Evolutionary conservation across 2,329 filamentous ascomycete genomes (phyloP), one percentile per base, ranked within the genome.

Genomic region (Eurotiales sp.): DNA sequence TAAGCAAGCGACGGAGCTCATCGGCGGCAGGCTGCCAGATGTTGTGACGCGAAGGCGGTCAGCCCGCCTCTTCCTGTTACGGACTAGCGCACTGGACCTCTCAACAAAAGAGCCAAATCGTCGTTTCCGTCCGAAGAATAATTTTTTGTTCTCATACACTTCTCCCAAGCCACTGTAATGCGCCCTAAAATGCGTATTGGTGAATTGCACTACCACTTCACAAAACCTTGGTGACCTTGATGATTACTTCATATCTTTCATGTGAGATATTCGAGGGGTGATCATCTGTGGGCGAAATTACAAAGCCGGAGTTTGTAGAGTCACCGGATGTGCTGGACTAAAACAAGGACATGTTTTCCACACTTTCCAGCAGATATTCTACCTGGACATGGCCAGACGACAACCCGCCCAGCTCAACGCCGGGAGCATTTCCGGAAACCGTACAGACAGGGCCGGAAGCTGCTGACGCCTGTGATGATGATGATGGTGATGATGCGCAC

Each of bases 31-130:
- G 60, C 61, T 64, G 57, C 66, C 60, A 59, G 61, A 61, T 65
- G 66, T 65, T 65, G n/a, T n/a, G 62, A 64, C 64, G 65, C 59
- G 56, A 49, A 50, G 53, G 54, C 53, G 50, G 50, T 57, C 51
- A 59, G 57, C 17, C 36, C 8, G 6, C 21, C 45, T 52, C 50
- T 30, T 27, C 34, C 47, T 6, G 15, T 34, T 22, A 17, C 1
- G 47, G 52, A 22, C 40, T 55, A 52, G 46, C 46, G 43, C 12
- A 4, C 19, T 32, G 34, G 17, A 51, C 34, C 43, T 50, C 32
- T 25, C 40, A 53, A 22, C 43, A 46, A 21, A 12, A 25, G 15
- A 30, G 32, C 46, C 43, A 39, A 17, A 37, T n/a, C n/a, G n/a
- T n/a, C n/a, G n/a, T n/a, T n/a, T n/a, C n/a, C n/a, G n/a, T n/a